Percentiles rank a stretch among this genome's conserved stretches.
phyloP scores from a whole-genome alignment of 768 basidiomycete species.

The Rhizopogon vulgaris region DNA sequence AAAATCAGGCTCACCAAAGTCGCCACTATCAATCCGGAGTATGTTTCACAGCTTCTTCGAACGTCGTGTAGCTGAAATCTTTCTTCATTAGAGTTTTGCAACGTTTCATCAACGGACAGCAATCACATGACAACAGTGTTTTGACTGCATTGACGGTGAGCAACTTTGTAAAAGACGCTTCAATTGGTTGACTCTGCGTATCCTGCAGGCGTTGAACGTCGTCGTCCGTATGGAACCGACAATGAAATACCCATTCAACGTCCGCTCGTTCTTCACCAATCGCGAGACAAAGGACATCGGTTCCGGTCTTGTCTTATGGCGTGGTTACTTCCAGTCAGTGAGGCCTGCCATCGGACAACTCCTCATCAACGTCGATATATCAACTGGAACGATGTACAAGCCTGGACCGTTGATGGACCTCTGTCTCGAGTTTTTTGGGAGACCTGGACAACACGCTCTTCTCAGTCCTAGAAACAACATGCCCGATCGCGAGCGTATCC shows the following conservation, averaged over 20 bases:
- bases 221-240: constrained; percentile 73
- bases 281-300: constrained; percentile 50
- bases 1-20: constrained; percentile 58
- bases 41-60: constrained; percentile 5
- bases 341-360: constrained; percentile 60
- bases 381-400: constrained; percentile 72
- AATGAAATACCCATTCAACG: constrained; percentile 61
- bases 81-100: constrained; percentile 44
- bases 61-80: constrained; percentile 15
- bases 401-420: constrained; percentile 53
- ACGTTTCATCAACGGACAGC: constrained; percentile 58
- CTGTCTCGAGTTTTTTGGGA: constrained; percentile 49
- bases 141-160: constrained; percentile 60
- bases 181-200: neutral
- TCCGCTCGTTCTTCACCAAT: constrained; percentile 68
- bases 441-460: constrained; percentile 20
- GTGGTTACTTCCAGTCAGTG: constrained; percentile 78
- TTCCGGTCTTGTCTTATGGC: constrained; percentile 62
- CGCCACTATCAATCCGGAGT: constrained; percentile 56
- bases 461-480: constrained; percentile 37
- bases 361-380: constrained; percentile 72
- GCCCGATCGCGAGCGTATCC: constrained; percentile 45
- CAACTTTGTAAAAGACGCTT: neutral
- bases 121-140: constrained; percentile 63
- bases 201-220: constrained; percentile 60